phyloP scores from a whole-genome alignment of 2,329 filamentous ascomycete genomes.

The Epichloe elymi region DNA sequence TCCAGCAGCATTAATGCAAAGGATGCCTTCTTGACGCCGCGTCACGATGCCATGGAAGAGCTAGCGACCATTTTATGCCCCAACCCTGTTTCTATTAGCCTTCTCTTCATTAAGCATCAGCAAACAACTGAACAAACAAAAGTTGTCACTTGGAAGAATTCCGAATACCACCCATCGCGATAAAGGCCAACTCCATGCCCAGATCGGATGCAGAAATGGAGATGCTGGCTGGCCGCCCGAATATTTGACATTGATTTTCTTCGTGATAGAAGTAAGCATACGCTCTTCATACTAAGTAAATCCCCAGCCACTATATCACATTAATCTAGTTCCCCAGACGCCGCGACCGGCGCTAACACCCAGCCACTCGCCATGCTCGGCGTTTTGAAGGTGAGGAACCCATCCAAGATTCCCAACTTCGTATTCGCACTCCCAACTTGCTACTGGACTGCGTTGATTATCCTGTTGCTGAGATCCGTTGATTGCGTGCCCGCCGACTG shows the following conservation, averaged over 20 bases:
- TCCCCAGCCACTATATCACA: slow-evolving; percentile 10
- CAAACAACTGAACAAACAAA: too few species aligned
- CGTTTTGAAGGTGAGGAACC: slow-evolving; percentile 58
- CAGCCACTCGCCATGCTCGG: slow-evolving; percentile 68
- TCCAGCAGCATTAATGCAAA: too few species aligned
- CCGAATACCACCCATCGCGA: too few species aligned
- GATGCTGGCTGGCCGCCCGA: background rate
- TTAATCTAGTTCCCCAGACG: slow-evolving; percentile 58
- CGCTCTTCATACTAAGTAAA: background rate
- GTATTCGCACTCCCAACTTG: slow-evolving; percentile 75
- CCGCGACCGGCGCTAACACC: slow-evolving; percentile 70
- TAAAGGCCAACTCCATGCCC: too few species aligned
- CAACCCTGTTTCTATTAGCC: too few species aligned
- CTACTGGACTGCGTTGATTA: slow-evolving; percentile 53
- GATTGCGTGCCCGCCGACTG: slow-evolving; percentile 25
- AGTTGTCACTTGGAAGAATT: too few species aligned
- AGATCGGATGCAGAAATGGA: background rate
- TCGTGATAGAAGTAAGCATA: background rate
- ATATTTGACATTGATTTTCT: background rate
- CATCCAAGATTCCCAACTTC: slow-evolving; percentile 77
- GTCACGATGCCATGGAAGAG: too few species aligned
- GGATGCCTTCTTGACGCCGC: too few species aligned
- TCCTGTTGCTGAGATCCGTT: slow-evolving; percentile 40
- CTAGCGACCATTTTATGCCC: too few species aligned
- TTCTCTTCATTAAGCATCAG: too few species aligned